Evolutionary conservation across 2,329 filamentous ascomycete species (phyloP).

Genomic region (Calonectria naviculata): DNA sequence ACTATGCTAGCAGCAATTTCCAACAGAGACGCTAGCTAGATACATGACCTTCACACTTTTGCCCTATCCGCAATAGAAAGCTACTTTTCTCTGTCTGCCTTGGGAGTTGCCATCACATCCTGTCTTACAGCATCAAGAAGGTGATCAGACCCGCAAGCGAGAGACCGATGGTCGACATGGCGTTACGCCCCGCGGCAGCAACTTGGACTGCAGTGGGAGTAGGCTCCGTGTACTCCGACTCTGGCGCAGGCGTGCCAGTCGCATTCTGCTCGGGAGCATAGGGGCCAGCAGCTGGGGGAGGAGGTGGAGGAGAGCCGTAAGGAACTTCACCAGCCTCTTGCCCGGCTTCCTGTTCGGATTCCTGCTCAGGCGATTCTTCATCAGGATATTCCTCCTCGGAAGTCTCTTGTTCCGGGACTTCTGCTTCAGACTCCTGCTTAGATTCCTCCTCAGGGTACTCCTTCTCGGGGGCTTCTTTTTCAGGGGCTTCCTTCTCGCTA

Average conservation of each 20-base stretch:
- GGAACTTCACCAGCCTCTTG: not conserved
- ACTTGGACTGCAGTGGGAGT: slow-evolving; percentile 31
- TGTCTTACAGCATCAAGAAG: slow-evolving; percentile 28
- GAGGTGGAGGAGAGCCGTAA: slow-evolving; percentile 17
- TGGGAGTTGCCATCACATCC: not conserved
- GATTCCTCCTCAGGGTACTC: not conserved
- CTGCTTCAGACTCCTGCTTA: not conserved
- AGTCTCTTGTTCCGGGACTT: not conserved
- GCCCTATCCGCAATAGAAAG: slow-evolving; percentile 8
- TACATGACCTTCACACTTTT: not conserved
- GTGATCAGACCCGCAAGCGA: slow-evolving; percentile 25
- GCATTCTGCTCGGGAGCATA: slow-evolving; percentile 7
- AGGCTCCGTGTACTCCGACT: not conserved
- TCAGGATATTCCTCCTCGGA: not conserved
- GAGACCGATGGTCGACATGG: slow-evolving; percentile 22
- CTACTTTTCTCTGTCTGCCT: slow-evolving; percentile 4
- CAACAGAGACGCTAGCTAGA: not conserved
- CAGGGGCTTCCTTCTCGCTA: not conserved
- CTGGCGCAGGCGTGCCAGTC: not conserved
- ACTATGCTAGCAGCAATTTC: not conserved
- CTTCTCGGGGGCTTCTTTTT: not conserved
- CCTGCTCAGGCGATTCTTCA: not conserved
- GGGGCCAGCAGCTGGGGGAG: slow-evolving; percentile 16
- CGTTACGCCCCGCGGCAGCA: slow-evolving; percentile 28
- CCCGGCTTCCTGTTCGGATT: not conserved